These are phyloP conservation scores for Boletus sp. DNA, from an alignment of 768 basidiomycete genomes.

Conservation along the genomic window DNA sequence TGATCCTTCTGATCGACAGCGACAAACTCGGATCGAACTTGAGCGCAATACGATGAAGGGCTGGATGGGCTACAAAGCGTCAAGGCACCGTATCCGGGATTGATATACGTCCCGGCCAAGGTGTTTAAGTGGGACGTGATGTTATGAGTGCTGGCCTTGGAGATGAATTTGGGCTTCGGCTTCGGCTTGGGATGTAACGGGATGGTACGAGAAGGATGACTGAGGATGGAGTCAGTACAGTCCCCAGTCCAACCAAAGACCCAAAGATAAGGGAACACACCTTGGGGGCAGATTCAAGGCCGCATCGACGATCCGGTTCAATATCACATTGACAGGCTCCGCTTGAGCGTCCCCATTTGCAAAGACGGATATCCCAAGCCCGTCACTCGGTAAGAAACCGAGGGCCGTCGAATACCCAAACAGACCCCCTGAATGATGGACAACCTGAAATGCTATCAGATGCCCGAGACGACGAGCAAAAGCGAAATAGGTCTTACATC, in stretches of 20 bases:
- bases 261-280: not conserved
- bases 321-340: not conserved
- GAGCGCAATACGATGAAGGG: too few relatives aligned
- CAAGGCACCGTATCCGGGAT: too few relatives aligned
- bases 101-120: too few relatives aligned
- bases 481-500: not conserved
- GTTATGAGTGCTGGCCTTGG: too few relatives aligned
- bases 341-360: not conserved
- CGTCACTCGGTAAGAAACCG: not conserved
- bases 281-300: not conserved
- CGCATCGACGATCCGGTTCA: not conserved
- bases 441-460: not conserved
- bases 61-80: too few relatives aligned
- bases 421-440: not conserved
- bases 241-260: not conserved
- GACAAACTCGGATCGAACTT: too few relatives aligned
- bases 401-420: not conserved
- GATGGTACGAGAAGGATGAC: not conserved
- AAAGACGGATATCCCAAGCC: not conserved
- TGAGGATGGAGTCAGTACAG: not conserved
- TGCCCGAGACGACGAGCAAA: not conserved
- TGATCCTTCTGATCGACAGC: too few relatives aligned
- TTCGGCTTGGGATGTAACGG: not conserved
- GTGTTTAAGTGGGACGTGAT: too few relatives aligned
- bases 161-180: not conserved